These are phyloP conservation scores for Puya raimondii DNA, from an alignment of 176 grass and related monocot genomes.

Conservation along the genomic window DNA sequence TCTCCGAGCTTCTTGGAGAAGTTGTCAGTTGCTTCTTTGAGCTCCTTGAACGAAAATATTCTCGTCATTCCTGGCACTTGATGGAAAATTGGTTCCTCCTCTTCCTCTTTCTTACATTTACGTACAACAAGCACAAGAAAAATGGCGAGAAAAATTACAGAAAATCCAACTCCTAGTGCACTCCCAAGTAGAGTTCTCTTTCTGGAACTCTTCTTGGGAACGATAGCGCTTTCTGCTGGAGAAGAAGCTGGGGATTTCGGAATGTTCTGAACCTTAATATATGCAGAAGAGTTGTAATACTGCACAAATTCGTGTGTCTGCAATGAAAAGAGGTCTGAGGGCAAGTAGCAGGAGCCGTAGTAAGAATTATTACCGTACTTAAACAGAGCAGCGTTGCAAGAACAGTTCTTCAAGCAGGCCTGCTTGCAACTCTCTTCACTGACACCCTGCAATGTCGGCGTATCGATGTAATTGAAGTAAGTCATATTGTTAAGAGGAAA, in stretches of 20 bases:
- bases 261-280: constrained; percentile 67
- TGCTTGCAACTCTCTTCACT: constrained; percentile 60
- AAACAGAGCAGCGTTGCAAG: constrained; percentile 62
- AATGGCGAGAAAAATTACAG: constrained; percentile 21
- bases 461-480: constrained; percentile 44
- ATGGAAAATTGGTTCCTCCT: constrained; percentile 39
- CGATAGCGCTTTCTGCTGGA: neutral
- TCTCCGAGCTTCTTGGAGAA: constrained; percentile 78
- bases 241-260: constrained; percentile 1
- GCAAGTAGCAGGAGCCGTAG: constrained; percentile 49
- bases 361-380: constrained; percentile 21
- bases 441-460: constrained; percentile 19
- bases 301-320: constrained; percentile 32
- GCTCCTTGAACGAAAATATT: constrained; percentile 51
- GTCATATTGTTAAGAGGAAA: constrained; percentile 34
- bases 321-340: constrained; percentile 51
- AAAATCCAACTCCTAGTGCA: constrained; percentile 16
- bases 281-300: constrained; percentile 56
- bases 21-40: constrained; percentile 58
- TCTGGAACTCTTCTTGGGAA: neutral
- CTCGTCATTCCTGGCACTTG: constrained; percentile 30
- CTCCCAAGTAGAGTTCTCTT: constrained; percentile 13
- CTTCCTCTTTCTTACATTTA: constrained; percentile 21
- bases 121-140: constrained; percentile 21
- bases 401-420: constrained; percentile 62